Evolutionary conservation across 228 moss, liverwort and hornwort species (phyloP), one percentile per base, ranked within the genome.

Genomic region (Sphagnum fallax): DNA sequence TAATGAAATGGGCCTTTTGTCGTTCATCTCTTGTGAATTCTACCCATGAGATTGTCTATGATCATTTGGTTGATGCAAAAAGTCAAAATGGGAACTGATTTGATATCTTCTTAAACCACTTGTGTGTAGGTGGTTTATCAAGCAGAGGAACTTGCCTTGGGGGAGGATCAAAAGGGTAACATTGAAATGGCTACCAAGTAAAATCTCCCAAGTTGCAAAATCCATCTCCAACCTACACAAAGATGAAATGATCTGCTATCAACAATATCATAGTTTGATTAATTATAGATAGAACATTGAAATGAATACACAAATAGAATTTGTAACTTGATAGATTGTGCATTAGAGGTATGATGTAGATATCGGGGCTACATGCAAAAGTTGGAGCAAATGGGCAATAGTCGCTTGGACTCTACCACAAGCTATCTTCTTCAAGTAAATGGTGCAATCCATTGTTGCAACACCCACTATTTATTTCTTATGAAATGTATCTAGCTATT

Each of bases 401-500:
- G 78, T 32, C 84, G 93, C 51, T 48, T 93, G 78, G 91, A 97
- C 74, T 82, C 75, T 16, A 93, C 97, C 60, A 91, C 88, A 15
- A 88, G 80, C 59, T 87, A 88, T 67, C 81, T 97, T 60, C 87
- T 93, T 51, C 89, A 92, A 81, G 95, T 96, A 92, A 81, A 85
- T 16, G 89, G 82, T 86, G 85, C 75, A 77, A 69, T 69, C 70
- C 79, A 32, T 32, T 32, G 32, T 32, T 32, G 32, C 32, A 32
- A 32, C 32, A 32, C 32, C 32, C 32, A 32, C 32, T 32, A 32
- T 32, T 32, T 32, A 32, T 32, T 55, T 55, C 4, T 55, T 12
- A 55, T 1, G 1, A 55, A 8, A 55, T 1, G 1, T 55, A 4
- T 55, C 55, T 55, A 55, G 12, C 55, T 12, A 55, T 2, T 55